Base-by-base conservation (phyloP, 768 basidiomycete species). In the Kwoniella shandongensis region DNA sequence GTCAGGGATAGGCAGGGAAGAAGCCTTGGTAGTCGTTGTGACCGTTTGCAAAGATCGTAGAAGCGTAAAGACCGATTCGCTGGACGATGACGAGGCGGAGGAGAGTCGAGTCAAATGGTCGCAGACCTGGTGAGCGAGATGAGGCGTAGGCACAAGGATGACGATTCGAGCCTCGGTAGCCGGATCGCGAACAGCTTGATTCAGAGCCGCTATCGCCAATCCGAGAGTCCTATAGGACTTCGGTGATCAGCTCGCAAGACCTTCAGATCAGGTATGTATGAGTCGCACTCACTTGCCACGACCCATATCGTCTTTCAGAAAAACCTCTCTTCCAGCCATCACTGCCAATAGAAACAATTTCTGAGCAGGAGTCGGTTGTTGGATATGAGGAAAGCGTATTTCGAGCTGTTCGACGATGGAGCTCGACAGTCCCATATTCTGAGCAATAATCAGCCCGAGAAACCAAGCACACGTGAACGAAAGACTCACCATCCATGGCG, bases 261-360 rank as follows among this genome's bases (percentile, higher is more conserved):
- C n/a, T 10, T 38, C 36, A 38, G n/a, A 38, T 10, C n/a, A n/a
- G n/a, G n/a, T n/a, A n/a, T n/a, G n/a, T n/a, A n/a, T n/a, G 39
- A 40, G 22, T 15, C 22, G 39, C 22, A 55, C 62, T 59, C 57
- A 63, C 62, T 63, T 63, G 32, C 62, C 62, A 23, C 62, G 52
- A 26, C 62, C 62, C 53, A 59, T 63, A 35, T 51, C 47, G 52
- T 63, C 62, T 22, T 52, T 44, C 26, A 63, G 44, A n/a, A 51
- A 63, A 2, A 63, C 50, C 30, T 59, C 62, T 20, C 59, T 63
- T 4, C 54, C 57, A 1, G 41, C 39, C 18, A 39, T 26, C 11
- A 59, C 58, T 3, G 62, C 58, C 12, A 51, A 27, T 2, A 54
- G 17, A 23, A 63, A 59, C 8, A 56, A 18, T 18, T 38, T 32